Base-by-base conservation (phyloP, 495 filamentous ascomycete genomes). In the Bryoglossum gracile region DNA sequence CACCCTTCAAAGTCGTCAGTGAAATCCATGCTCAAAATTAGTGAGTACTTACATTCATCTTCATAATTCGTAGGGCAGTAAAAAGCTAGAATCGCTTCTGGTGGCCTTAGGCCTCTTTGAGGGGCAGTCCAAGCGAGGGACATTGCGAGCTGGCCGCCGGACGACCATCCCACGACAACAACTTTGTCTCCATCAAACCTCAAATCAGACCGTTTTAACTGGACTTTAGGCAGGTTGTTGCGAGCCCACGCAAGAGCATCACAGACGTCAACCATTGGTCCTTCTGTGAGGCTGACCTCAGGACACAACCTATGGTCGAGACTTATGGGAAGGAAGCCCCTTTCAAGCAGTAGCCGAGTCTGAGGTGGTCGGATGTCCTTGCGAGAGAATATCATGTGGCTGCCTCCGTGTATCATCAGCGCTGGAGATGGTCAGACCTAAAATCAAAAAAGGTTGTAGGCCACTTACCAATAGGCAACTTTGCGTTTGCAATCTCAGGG, bases 251-350 rank as follows among this genome's bases (percentile, higher is more conserved):
- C 3, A 2, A 70, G 54, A 1, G 75, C 76, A 46, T 75, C 68
- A 25, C 59, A 41, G 13, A 68, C 65, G 55, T 81, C 78, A 0
- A 42, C 43, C 61, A 82, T 73, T 5, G 75, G 63, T 0, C 77
- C 77, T 1, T 77, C 67, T n/a, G 57, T 2, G 0, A 80, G 47
- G 10, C 11, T 67, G 1, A 65, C 49, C 43, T 82, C 76, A 0
- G 78, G 78, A 50, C 77, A 80, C 1, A 82, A 67, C 11, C 77
- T 55, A 57, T 80, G 74, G 52, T 82, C 77, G 4, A 76, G 43
- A 48, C 71, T 75, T 17, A 81, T 60, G 4, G 77, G 74, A 0
- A 81, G 51, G 44, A 78, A 65, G 3, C 73, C 74, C 1, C 51
- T 48, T 0, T 56, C 39, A 2, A 75, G 58, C 0, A 78, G 60